Conservation (phyloP, 2,329 filamentous ascomycete species). For the Trichoderma polysporum region DNA sequence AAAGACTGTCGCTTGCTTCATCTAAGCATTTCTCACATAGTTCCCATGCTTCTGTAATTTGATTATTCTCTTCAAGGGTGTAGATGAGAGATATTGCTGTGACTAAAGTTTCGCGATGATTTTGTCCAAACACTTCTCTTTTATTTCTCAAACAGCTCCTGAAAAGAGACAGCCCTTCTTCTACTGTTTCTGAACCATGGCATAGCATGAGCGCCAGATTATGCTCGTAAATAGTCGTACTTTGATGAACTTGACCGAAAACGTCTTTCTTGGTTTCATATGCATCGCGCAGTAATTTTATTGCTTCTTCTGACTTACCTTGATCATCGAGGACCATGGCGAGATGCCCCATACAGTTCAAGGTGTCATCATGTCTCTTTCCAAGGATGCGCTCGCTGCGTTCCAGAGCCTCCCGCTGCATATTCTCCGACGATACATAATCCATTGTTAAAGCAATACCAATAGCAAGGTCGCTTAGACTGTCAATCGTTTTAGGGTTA, state of each 20-base stretch:
- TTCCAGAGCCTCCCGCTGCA: conserved; percentile 17
- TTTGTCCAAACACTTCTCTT: background rate
- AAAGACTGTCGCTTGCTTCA: background rate
- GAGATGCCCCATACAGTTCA: conserved; percentile 15
- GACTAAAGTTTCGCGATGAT: background rate
- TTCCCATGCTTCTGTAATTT: background rate
- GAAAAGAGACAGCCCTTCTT: background rate
- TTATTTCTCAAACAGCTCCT: background rate
- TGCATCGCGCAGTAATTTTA: background rate
- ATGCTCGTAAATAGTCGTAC: background rate
- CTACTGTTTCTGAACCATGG: background rate
- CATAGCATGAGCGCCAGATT: background rate
- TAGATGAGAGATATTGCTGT: background rate
- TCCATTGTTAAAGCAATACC: background rate
- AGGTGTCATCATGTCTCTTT: background rate
- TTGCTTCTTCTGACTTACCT: background rate
- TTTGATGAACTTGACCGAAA: background rate
- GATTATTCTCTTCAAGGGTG: background rate
- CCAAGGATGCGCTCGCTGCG: conserved; percentile 6
- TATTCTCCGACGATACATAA: background rate
- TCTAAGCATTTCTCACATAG: background rate
- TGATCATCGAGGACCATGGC: background rate
- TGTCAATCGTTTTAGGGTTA: conserved; percentile 10
- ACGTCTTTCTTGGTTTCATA: background rate
- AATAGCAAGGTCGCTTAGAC: conserved; percentile 1